These are phyloP conservation scores for Sphaerulina vaccinii DNA, from an alignment of 2,329 filamentous ascomycete genomes.

Conservation along the genomic window DNA sequence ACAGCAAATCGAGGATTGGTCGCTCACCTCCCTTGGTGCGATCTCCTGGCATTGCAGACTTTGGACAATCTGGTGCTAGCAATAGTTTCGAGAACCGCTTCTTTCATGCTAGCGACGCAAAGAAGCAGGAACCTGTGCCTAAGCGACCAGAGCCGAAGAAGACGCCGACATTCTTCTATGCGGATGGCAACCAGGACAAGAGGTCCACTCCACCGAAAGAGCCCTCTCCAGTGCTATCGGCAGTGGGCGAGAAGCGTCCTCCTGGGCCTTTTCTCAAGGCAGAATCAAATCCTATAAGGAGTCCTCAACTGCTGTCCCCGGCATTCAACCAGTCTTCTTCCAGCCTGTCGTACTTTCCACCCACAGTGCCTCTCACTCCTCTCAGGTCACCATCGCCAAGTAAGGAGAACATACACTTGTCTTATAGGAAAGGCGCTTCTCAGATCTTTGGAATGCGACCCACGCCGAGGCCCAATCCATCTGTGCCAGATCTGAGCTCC, in stretches of 20 bases:
- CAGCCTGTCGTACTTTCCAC: conserved; percentile 36
- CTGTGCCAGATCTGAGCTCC: conserved; percentile 3
- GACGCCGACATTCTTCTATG: conserved; percentile 51
- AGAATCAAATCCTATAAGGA: conserved; percentile 24
- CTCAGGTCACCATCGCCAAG: conserved; percentile 46
- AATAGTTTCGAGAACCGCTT: conserved; percentile 63
- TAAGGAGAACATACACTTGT: conserved; percentile 50
- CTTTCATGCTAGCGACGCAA: conserved; percentile 83
- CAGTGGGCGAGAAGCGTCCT: conserved; percentile 28
- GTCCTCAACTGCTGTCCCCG: conserved; percentile 36
- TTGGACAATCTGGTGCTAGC: conserved; percentile 16
- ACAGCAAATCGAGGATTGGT: conserved; percentile 29
- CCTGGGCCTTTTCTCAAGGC: conserved; percentile 25
- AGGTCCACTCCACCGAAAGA: conserved; percentile 39
- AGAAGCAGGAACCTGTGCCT: conserved; percentile 32
- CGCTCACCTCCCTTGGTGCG: conserved; percentile 35
- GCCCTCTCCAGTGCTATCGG: conserved; percentile 40
- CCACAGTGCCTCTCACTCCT: conserved; percentile 24
- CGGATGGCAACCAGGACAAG: conserved; percentile 49
- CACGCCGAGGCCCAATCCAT: conserved; percentile 14
- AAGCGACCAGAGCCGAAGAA: conserved; percentile 45
- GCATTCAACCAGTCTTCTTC: conserved; percentile 33
- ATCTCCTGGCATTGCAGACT: conserved; percentile 36
- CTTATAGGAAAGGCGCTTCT: conserved; percentile 51
- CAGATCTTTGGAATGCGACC: conserved; percentile 45